Evolutionary conservation across 2,329 filamentous ascomycete species (phyloP), one percentile per base, ranked within the genome.

Genomic region (Aspergillus novofumigatus): DNA sequence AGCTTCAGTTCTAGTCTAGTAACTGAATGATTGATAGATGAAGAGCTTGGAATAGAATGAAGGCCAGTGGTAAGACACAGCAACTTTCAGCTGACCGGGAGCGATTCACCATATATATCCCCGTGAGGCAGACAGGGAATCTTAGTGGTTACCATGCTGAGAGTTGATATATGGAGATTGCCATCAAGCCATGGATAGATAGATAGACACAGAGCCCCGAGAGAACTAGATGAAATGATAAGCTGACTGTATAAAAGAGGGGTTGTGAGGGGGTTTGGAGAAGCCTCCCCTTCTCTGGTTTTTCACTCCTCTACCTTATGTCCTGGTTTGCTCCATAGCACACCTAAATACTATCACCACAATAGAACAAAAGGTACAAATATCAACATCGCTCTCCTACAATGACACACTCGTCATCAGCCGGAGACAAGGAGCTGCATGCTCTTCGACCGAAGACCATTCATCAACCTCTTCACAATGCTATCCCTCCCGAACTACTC

Each of bases 381-480:
- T 5, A 17, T n/a, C 32, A 38, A 38, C 29, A 32, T 6, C 21
- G 8, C 41, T 44, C 8, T 44, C 11, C 41, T 9, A 23, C 9
- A 44, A 52, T 38, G 45, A 51, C 48, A 26, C 17, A 51, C 51
- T 58, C 35, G 4, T 62, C 66, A 32, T 25, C 47, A 38, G 53
- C 48, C 21, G 62, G 57, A 28, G 52, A 66, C 41, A 59, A 61
- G 45, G 59, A 62, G 41, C 60, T 75, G 50, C 67, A 70, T 53
- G 58, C 62, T 9, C 64, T 69, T 28, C 63, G 58, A 47, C 64
- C 65, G 21, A 62, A 48, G n/a, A 52, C 58, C 7, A 56, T 69
- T 41, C 25, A 53, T 6, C 72, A 76, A 50, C 75, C 75, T n/a
- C 68, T 74, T 17, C 67, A 76, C 52, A 78, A 78, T 54, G 73